These are phyloP conservation scores for Alternaria dauci DNA, from an alignment of 2,329 filamentous ascomycete species.

Conservation along the genomic window DNA sequence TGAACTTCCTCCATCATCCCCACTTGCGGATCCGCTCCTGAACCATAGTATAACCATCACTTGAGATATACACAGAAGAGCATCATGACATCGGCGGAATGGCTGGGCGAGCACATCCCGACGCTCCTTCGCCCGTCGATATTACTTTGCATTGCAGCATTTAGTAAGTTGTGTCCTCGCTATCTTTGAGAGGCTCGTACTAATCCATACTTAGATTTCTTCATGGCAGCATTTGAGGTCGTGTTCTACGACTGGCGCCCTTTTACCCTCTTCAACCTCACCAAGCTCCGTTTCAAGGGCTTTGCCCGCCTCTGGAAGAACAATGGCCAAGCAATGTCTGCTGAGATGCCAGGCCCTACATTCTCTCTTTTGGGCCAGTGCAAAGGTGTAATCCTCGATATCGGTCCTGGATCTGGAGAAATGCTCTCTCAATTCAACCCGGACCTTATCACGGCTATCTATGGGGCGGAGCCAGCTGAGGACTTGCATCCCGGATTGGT, in stretches of 20 bases:
- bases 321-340: constrained; percentile 49
- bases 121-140: constrained; percentile 41
- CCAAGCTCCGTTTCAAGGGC: constrained; percentile 40
- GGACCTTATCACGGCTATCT: constrained; percentile 57
- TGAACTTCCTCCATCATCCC: neutral
- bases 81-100: constrained; percentile 23
- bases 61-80: neutral
- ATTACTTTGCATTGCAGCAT: constrained; percentile 35
- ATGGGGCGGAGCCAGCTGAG: constrained; percentile 63
- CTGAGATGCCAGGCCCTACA: constrained; percentile 46
- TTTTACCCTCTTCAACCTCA: constrained; percentile 39
- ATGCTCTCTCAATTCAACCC: constrained; percentile 58
- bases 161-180: constrained; percentile 30
- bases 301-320: constrained; percentile 49
- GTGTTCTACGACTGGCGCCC: constrained; percentile 40
- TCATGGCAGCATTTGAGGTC: constrained; percentile 46
- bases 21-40: neutral
- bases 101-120: constrained; percentile 31
- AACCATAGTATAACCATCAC: neutral
- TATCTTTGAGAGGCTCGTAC: neutral
- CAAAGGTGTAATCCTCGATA: constrained; percentile 49
- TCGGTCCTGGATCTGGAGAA: constrained; percentile 61
- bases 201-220: constrained; percentile 37
- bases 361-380: constrained; percentile 37
- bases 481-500: constrained; percentile 58